These are phyloP conservation scores for Phoma sp. DNA, from an alignment of 2,329 filamentous ascomycete species.

Conservation along the genomic window DNA sequence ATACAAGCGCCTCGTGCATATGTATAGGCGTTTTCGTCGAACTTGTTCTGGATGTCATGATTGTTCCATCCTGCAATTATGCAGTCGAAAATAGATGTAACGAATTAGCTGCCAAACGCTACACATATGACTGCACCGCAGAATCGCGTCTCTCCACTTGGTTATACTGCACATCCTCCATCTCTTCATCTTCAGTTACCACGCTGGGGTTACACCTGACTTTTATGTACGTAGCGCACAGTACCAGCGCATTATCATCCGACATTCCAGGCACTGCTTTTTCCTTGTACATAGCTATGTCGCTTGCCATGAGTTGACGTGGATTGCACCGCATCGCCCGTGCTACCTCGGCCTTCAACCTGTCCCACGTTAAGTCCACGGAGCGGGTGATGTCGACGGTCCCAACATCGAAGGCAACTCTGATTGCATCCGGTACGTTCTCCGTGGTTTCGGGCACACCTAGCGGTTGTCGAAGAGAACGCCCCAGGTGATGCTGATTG, in stretches of 20 bases:
- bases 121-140: not conserved
- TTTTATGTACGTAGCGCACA: slow-evolving; percentile 1
- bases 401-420: not conserved
- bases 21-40: not conserved
- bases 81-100: not conserved
- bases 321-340: slow-evolving; percentile 19
- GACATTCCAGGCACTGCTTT: slow-evolving; percentile 3
- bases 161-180: slow-evolving; percentile 11
- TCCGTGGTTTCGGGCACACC: not conserved
- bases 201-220: not conserved
- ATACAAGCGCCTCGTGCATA: slow-evolving; percentile 11
- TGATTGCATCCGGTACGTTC: not conserved
- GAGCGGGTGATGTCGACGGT: slow-evolving; percentile 12
- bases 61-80: not conserved
- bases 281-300: slow-evolving; percentile 1
- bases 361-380: slow-evolving; percentile 12
- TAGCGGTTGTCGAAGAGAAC: not conserved
- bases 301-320: slow-evolving; percentile 7
- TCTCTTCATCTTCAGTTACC: slow-evolving; percentile 2
- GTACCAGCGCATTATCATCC: slow-evolving; percentile 2
- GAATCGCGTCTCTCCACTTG: not conserved
- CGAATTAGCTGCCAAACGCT: not conserved
- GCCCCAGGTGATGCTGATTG: not conserved
- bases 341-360: slow-evolving; percentile 18
- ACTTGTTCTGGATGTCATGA: not conserved